Base-by-base conservation (phyloP, 139 green algal genomes). In the Chlamydomonas eustigma region DNA sequence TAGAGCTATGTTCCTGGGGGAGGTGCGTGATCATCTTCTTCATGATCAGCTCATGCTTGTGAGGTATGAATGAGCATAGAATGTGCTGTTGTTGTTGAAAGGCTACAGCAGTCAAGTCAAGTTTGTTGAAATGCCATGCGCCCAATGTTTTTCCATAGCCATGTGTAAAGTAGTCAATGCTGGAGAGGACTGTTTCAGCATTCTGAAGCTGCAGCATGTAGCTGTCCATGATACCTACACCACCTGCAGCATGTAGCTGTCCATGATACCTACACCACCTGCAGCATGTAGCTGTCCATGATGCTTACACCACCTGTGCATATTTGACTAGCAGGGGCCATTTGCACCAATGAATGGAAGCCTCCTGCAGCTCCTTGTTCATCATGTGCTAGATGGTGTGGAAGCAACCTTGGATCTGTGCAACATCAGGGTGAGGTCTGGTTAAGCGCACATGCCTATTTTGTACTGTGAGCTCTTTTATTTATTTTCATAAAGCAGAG, bases 381-480 rank as follows among this genome's bases (percentile, higher is more conserved):
- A 68, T 31, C 52, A 35, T 22, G 52, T 68, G 52, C 52, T 68
- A 31, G 52, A 68, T 28, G 52, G 52, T 31, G 52, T 68, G 52
- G 52, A 68, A 28, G 12, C 8, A 25, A 68, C 12, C 6, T 28
- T 68, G 52, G 52, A 68, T 28, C 12, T 68, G 12, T 22, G 12
- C 12, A 28, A 68, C 12, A 68, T 68, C 52, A 68, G 52, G 52
- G 52, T 68, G 18, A 68, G 52, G 52, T 4, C n/a, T n/a, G n/a
- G n/a, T n/a, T n/a, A n/a, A n/a, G n/a, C n/a, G n/a, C n/a, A n/a
- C n/a, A n/a, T n/a, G n/a, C n/a, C n/a, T n/a, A n/a, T n/a, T n/a
- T n/a, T n/a, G n/a, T n/a, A n/a, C n/a, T n/a, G n/a, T n/a, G n/a
- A n/a, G n/a, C n/a, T n/a, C n/a, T n/a, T n/a, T n/a, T n/a, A n/a